phyloP scores from a whole-genome alignment of 345 rosid species.

The Eucalyptus viminalis region DNA sequence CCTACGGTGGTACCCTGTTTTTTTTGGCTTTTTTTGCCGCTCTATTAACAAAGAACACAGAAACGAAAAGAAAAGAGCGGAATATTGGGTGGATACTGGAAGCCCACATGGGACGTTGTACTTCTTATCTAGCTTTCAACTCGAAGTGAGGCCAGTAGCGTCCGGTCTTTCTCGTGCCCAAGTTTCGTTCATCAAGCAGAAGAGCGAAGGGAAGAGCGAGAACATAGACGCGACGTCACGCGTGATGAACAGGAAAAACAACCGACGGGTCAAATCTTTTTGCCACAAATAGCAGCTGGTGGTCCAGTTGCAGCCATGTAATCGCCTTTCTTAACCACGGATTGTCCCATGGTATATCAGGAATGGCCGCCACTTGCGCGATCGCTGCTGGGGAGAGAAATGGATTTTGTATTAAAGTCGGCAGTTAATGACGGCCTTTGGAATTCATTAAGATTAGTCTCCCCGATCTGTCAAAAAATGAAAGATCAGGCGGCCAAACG shows the following conservation, averaged over 20 bases:
- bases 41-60: not conserved
- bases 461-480: not conserved
- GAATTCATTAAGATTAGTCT: not conserved
- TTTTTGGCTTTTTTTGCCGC: not conserved
- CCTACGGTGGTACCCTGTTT: not conserved
- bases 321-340: not conserved
- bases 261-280: not conserved
- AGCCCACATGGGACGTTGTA: conserved; percentile 23
- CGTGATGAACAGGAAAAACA: not conserved
- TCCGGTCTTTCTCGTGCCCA: not conserved
- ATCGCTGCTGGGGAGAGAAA: not conserved
- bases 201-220: not conserved
- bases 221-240: not conserved
- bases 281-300: not conserved
- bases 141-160: not conserved
- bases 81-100: conserved; percentile 32
- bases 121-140: not conserved
- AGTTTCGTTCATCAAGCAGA: not conserved
- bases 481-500: not conserved
- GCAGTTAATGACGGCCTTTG: not conserved
- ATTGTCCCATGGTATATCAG: not conserved
- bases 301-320: not conserved
- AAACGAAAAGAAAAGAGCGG: not conserved
- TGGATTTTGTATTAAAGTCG: not conserved
- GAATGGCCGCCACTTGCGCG: not conserved